phyloP scores from a whole-genome alignment of 345 rosid species.

The Clarkia xantiana region DNA sequence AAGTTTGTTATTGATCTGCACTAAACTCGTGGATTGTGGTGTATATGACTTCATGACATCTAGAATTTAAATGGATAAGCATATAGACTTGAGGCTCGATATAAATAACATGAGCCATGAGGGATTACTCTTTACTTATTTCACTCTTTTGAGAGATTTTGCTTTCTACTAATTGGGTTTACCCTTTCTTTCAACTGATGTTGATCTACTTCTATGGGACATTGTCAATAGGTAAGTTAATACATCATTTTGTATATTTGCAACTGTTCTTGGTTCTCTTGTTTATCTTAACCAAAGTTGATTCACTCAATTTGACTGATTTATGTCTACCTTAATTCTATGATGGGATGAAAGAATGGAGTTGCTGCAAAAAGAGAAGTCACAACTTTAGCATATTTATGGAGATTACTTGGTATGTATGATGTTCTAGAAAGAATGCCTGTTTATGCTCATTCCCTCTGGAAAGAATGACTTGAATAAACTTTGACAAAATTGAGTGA shows the following conservation, averaged over 20 bases:
- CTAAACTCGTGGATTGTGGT: too few relatives aligned
- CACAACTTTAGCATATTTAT: conserved; percentile 75
- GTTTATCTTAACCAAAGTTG: conserved; percentile 2
- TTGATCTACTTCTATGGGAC: conserved; percentile 8
- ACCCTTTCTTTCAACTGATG: conserved; percentile 14
- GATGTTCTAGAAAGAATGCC: too few relatives aligned
- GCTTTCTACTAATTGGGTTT: conserved; percentile 12
- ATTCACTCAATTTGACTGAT: conserved; percentile 2
- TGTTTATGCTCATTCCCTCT: too few relatives aligned
- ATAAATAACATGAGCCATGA: too few relatives aligned
- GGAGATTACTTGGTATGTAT: conserved; percentile 70
- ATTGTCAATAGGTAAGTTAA: conserved; percentile 55
- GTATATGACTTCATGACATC: too few relatives aligned
- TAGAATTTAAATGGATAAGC: too few relatives aligned
- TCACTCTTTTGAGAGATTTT: too few relatives aligned
- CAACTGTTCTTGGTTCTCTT: conserved; percentile 6
- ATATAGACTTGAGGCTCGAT: too few relatives aligned
- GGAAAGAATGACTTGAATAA: too few relatives aligned
- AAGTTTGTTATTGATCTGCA: too few relatives aligned
- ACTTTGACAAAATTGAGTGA: too few relatives aligned
- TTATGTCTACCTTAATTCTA: conserved; percentile 64
- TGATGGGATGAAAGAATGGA: conserved; percentile 97
- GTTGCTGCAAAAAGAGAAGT: conserved; percentile 93
- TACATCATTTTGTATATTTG: neutral
- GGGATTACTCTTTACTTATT: too few relatives aligned